These are phyloP conservation scores for Podospora sp. DNA, from an alignment of 495 filamentous ascomycete genomes.

Conservation along the genomic window DNA sequence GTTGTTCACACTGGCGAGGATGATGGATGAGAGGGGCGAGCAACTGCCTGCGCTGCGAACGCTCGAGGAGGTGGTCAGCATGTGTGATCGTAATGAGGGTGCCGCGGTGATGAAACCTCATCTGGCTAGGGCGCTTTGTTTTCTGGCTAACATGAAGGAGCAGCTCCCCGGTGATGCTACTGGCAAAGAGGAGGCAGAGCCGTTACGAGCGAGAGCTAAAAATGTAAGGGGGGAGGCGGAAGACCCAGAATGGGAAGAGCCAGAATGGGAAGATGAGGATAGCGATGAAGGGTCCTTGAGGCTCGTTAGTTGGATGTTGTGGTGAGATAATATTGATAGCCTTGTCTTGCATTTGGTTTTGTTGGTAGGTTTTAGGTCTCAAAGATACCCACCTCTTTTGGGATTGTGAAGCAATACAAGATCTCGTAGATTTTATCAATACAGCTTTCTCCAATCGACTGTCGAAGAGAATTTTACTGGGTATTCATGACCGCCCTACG, in stretches of 20 bases:
- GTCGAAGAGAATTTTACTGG: no score
- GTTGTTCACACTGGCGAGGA: constrained; percentile 18
- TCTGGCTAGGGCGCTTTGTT: constrained; percentile 24
- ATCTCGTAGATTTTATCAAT: no score
- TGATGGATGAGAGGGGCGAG: constrained; percentile 17
- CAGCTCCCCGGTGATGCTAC: constrained; percentile 14
- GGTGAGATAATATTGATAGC: constrained; percentile 1
- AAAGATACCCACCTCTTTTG: no score
- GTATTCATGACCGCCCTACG: no score
- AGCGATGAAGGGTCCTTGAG: constrained; percentile 22
- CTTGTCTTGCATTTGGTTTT: no score
- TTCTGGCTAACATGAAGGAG: constrained; percentile 16
- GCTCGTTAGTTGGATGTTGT: constrained; percentile 25
- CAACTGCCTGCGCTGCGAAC: constrained; percentile 8
- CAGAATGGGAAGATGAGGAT: constrained; percentile 30
- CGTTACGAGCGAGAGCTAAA: background rate
- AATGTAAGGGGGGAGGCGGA: background rate
- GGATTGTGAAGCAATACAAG: no score
- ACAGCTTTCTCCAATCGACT: no score
- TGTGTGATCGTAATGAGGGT: constrained; percentile 15
- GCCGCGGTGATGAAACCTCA: constrained; percentile 21
- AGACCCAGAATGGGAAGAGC: constrained; percentile 38
- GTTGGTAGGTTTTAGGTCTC: no score
- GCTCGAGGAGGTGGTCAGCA: constrained; percentile 16
- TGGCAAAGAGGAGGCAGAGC: background rate